phyloP scores from a whole-genome alignment of 2,329 filamentous ascomycete species.

The Rhynchosporium agropyri region DNA sequence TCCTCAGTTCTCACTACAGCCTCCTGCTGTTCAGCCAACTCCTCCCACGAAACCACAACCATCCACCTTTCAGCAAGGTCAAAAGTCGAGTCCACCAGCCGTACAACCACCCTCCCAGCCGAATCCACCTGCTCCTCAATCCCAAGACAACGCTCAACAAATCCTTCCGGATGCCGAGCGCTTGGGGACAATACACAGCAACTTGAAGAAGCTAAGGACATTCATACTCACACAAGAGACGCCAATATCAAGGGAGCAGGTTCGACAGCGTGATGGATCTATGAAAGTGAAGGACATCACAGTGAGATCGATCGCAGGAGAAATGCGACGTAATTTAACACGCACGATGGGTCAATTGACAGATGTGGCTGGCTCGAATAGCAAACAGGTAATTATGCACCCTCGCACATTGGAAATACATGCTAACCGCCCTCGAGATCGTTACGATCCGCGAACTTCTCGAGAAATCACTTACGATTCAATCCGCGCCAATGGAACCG shows the following conservation, averaged over 20 bases:
- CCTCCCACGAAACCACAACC: background rate
- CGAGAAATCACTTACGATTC: constrained; percentile 49
- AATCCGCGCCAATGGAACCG: constrained; percentile 55
- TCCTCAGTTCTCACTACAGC: background rate
- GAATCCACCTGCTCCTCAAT: background rate
- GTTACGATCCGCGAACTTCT: constrained; percentile 55
- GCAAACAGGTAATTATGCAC: constrained; percentile 49
- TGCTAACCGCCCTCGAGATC: constrained; percentile 20
- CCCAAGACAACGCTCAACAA: background rate
- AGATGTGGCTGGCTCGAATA: constrained; percentile 65
- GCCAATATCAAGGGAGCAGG: background rate
- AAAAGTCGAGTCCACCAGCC: constrained; percentile 1
- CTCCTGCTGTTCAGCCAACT: constrained; percentile 7
- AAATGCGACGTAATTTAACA: constrained; percentile 71
- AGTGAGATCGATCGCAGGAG: constrained; percentile 68
- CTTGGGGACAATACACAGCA: constrained; percentile 63
- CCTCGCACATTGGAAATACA: background rate
- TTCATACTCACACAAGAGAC: constrained; percentile 45
- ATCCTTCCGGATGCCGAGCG: constrained; percentile 45
- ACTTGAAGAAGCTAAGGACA: constrained; percentile 62
- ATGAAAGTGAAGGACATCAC: constrained; percentile 26
- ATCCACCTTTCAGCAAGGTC: background rate
- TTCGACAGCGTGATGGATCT: constrained; percentile 4
- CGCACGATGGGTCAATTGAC: constrained; percentile 76
- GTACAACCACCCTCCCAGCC: background rate